Evolutionary conservation across 176 grass and related monocot genomes (phyloP).

Genomic region (Hordeum vulgare): DNA sequence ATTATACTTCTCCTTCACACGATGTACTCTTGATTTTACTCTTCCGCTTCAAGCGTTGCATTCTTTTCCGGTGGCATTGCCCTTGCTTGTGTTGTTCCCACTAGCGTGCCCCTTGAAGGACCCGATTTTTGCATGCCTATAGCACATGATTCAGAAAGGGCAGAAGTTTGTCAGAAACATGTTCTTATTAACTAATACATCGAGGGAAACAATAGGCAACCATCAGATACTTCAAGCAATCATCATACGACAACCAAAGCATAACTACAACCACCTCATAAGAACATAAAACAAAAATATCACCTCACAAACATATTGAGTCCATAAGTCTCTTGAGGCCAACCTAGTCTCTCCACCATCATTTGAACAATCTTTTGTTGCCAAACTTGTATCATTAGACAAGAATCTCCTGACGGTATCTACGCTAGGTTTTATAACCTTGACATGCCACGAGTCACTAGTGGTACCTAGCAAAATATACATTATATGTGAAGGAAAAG

Average conservation of each 20-base stretch:
- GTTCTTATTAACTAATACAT: background rate
- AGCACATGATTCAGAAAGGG: slow-evolving; percentile 14
- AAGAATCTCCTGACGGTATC: slow-evolving; percentile 60
- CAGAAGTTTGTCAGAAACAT: background rate
- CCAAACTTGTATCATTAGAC: slow-evolving; percentile 21
- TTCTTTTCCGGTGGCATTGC: slow-evolving; percentile 63
- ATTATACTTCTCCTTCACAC: background rate
- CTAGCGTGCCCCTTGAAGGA: slow-evolving; percentile 67
- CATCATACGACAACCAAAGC: background rate
- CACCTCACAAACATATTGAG: slow-evolving; percentile 75
- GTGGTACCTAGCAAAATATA: slow-evolving; percentile 41
- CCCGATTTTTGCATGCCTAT: slow-evolving; percentile 71
- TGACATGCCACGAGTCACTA: slow-evolving; percentile 48
- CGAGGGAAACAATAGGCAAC: background rate
- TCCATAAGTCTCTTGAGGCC: slow-evolving; percentile 63
- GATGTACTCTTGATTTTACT: background rate
- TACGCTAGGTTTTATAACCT: slow-evolving; percentile 47
- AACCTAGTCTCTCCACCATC: background rate
- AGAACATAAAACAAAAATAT: background rate
- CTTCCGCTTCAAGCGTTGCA: slow-evolving; percentile 46
- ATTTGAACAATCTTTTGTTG: background rate
- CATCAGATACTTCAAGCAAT: background rate
- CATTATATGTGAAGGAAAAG: background rate
- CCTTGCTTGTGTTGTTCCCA: slow-evolving; percentile 92
- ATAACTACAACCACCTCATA: background rate